Evolutionary conservation across 306 rosid species (phyloP), one percentile per base, ranked within the genome.

Genomic region (Astragalus membranaceus): DNA sequence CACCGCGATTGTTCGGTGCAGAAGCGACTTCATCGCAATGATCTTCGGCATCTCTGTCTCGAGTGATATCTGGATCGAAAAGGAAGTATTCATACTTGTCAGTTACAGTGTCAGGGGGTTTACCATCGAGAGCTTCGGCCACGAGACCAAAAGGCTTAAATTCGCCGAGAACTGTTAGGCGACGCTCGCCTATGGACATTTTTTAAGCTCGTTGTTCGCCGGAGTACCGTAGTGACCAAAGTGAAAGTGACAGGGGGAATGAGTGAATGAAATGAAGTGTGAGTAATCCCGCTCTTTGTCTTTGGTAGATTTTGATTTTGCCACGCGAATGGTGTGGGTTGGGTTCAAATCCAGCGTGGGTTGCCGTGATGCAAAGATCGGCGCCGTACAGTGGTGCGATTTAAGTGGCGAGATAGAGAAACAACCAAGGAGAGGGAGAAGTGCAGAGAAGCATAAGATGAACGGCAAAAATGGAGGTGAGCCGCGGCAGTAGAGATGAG

Each of bases 61-160:
- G 84, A 70, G 87, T 84, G 46, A 69, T 72, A 72, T 83, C 87
- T n/a, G 95, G 85, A 37, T 92, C 91, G 84, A 92, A 92, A 15
- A 92, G 88, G 80, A 92, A 86, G 84, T 92, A 92, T 29, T 86
- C 87, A 79, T 88, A 92, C 76, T 92, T 83, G 32, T 89, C 84
- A 1, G 84, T 71, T 63, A 80, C 87, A 1, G 75, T 54, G 65
- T 84, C 91, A 8, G 84, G 65, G 48, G 88, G 81, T 78, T 92
- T 89, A 11, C 98, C 96, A 53, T 89, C 98, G 16, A 92, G 86
- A 49, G 95, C 92, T 85, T 92, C 98, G 47, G 96, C 98, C n/a
- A 92, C 81, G 64, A 92, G 79, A 15, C 98, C 98, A 49, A 89
- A 89, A 2, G 98, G 97, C 83, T 93, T 90, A 89, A 93, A 93